Base-by-base conservation (phyloP, 176 grass and related monocot genomes). In the Carex parvula region DNA sequence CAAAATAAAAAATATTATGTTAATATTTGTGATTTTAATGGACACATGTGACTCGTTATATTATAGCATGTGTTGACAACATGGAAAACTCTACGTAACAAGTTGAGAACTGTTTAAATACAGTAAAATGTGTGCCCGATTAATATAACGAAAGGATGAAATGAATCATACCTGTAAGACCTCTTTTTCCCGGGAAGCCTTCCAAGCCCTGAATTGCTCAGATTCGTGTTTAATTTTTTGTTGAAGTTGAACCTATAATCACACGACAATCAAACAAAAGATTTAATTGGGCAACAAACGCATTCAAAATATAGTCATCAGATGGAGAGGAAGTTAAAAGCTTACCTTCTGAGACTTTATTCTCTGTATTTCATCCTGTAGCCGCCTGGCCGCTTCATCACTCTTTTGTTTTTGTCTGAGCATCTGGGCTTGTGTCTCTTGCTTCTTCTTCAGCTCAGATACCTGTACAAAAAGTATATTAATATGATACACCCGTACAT, bases 191-290 rank as follows among this genome's bases (percentile, higher is more conserved):
- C 93, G 96, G 12, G 96, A 90, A 69, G 87, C 91, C 81, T 99
- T 99, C 91, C 93, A 99, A 42, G 88, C 88, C 83, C 96, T 95
- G 66, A 99, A 99, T 72, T 95, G 91, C 80, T 99, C 93, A 6
- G 96, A 99, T 86, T 95, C 93, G 70, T 99, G 96, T 67, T 99
- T 99, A n/a, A 95, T 93, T 71, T 95, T 95, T 76, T 99, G 93
- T 83, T 99, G 96, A 84, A 99, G 91, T 87, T 95, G 93, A 89
- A 97, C 94, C 94, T 97, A 87, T 37, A 57, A 71, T 89, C 42
- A 4, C 7, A 72, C 9, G 0, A 65, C n/a, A 77, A 30, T 8
- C 12, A 30, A 77, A 32, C 46, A 65, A 58, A 30, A 73, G 77
- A 33, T 39, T 16, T 42, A 39, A 48, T 92, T 33, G 21, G 6